phyloP scores from a whole-genome alignment of 169 alveolate genomes.

The Plasmodium knowlesi region DNA sequence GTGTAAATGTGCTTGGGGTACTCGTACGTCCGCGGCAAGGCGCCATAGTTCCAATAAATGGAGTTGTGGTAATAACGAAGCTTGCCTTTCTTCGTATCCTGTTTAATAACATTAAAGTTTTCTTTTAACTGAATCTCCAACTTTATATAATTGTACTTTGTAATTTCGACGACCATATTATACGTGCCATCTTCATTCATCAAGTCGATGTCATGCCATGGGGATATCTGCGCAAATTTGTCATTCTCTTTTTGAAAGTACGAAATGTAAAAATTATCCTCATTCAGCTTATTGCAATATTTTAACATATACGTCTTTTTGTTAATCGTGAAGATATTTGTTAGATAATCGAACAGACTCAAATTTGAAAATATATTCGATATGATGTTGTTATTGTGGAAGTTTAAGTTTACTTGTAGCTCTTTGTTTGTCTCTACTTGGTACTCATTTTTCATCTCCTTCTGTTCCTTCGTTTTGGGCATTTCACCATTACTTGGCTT shows the following conservation, averaged over 20 bases:
- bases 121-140: slow-evolving; percentile 53
- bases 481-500: not conserved
- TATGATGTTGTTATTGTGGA: slow-evolving; percentile 59
- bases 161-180: slow-evolving; percentile 53
- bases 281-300: slow-evolving; percentile 48
- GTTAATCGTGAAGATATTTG: slow-evolving; percentile 33
- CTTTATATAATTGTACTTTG: slow-evolving; percentile 62
- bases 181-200: slow-evolving; percentile 66
- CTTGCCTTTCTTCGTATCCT: slow-evolving; percentile 67
- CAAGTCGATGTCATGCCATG: slow-evolving; percentile 59
- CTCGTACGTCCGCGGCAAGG: slow-evolving; percentile 54
- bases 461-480: not conserved
- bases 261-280: slow-evolving; percentile 29
- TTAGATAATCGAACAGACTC: slow-evolving; percentile 18
- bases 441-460: slow-evolving; percentile 29
- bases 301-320: slow-evolving; percentile 47
- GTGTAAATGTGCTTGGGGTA: slow-evolving; percentile 50
- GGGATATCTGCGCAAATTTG: slow-evolving; percentile 33
- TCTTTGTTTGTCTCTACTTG: slow-evolving; percentile 51
- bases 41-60: slow-evolving; percentile 70
- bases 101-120: slow-evolving; percentile 60
- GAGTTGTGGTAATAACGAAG: slow-evolving; percentile 57
- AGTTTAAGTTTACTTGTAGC: slow-evolving; percentile 35
- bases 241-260: slow-evolving; percentile 39
- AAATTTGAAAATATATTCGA: slow-evolving; percentile 64